Conservation (phyloP, 2,329 filamentous ascomycete genomes). For the Orbilia ellipsospora region DNA sequence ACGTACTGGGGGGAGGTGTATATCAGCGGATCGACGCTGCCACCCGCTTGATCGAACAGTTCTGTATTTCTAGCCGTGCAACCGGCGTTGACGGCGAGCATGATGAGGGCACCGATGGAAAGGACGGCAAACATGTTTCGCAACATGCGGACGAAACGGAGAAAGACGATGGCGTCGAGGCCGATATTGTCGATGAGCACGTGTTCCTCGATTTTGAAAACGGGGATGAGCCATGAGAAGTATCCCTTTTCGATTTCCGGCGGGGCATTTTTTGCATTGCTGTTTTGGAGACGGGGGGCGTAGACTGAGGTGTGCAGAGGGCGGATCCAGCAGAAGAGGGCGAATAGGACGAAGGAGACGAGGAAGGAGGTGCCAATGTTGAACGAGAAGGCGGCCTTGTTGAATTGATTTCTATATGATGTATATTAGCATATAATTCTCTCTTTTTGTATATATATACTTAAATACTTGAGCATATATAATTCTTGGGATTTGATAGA, state of each 20-base stretch:
- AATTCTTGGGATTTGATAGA: neutral
- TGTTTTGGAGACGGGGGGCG: slow-evolving; percentile 91
- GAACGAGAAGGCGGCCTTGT: slow-evolving; percentile 74
- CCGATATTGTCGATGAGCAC: slow-evolving; percentile 84
- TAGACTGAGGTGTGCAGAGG: slow-evolving; percentile 94
- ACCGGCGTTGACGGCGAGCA: slow-evolving; percentile 40
- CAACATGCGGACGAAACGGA: slow-evolving; percentile 53
- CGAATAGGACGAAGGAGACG: slow-evolving; percentile 76
- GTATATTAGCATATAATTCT: neutral
- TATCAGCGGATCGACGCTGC: slow-evolving; percentile 62
- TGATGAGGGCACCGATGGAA: slow-evolving; percentile 33
- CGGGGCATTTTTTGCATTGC: slow-evolving; percentile 88
- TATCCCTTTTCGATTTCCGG: slow-evolving; percentile 86
- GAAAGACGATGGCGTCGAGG: slow-evolving; percentile 75
- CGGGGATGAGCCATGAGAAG: slow-evolving; percentile 84
- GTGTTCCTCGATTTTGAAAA: slow-evolving; percentile 81
- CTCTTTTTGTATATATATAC: neutral
- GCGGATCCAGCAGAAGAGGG: slow-evolving; percentile 87
- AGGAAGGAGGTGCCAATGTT: slow-evolving; percentile 83
- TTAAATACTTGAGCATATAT: too few species aligned
- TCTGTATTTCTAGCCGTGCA: slow-evolving; percentile 55
- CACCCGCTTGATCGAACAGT: neutral
- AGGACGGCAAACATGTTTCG: slow-evolving; percentile 51
- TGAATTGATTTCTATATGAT: slow-evolving; percentile 61
- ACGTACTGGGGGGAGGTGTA: slow-evolving; percentile 72